Evolutionary conservation across 1,284 basidiomycete genomes (phyloP).

Genomic region (Cryptococcus neoformans): DNA sequence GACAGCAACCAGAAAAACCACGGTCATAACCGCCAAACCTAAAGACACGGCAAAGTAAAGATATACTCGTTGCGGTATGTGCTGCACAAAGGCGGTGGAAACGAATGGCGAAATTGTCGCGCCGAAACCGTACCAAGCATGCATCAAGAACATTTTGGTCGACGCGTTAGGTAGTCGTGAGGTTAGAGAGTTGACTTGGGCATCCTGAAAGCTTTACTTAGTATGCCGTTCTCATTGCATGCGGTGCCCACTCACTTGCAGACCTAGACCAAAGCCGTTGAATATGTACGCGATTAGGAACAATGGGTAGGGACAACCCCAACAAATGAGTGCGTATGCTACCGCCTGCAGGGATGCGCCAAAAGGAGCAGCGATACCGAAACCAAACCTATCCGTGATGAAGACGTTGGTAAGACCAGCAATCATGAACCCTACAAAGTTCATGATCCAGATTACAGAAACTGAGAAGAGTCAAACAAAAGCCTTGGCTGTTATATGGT

Average conservation of each 20-base stretch:
- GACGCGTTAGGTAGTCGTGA: slow-evolving; percentile 34
- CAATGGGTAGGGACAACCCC: slow-evolving; percentile 64
- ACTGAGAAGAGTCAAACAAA: slow-evolving; percentile 50
- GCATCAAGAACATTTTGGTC: slow-evolving; percentile 62
- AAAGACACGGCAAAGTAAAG: slow-evolving; percentile 64
- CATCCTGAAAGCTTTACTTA: slow-evolving; percentile 20
- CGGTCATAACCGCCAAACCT: slow-evolving; percentile 56
- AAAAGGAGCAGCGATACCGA: slow-evolving; percentile 54
- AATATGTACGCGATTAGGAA: slow-evolving; percentile 61
- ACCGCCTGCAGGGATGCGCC: slow-evolving; percentile 45
- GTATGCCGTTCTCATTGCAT: neutral
- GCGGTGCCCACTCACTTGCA: slow-evolving; percentile 50
- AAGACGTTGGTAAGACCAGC: slow-evolving; percentile 56
- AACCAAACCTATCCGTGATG: slow-evolving; percentile 56
- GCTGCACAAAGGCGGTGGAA: slow-evolving; percentile 63
- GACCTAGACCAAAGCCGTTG: slow-evolving; percentile 60
- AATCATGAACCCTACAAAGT: slow-evolving; percentile 56
- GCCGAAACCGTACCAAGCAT: slow-evolving; percentile 62
- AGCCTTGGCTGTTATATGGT: neutral
- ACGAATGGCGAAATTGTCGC: slow-evolving; percentile 65
- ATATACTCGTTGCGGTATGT: slow-evolving; percentile 53
- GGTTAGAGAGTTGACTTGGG: slow-evolving; percentile 41
- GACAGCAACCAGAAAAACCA: slow-evolving; percentile 51
- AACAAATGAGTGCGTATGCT: slow-evolving; percentile 58
- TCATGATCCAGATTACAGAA: slow-evolving; percentile 59